These are phyloP conservation scores for Torulaspora quercuum DNA, from an alignment of 805 yeast species.

Conservation along the genomic window DNA sequence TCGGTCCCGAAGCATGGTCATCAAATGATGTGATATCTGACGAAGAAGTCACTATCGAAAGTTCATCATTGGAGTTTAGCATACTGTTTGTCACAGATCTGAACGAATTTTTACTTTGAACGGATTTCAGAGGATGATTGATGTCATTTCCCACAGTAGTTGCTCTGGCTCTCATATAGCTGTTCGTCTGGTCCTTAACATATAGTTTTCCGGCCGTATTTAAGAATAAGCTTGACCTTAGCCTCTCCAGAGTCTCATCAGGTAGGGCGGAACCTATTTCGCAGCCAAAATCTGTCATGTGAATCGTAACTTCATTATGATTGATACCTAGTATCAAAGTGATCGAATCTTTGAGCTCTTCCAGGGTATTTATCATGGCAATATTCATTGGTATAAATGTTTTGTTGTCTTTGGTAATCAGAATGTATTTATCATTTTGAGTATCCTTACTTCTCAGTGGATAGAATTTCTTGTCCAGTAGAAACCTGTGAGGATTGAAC, in stretches of 20 bases:
- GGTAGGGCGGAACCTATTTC: conserved; percentile 55
- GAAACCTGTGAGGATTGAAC: conserved; percentile 15
- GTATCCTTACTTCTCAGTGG: conserved; percentile 30
- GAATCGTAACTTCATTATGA: conserved; percentile 39
- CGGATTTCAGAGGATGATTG: conserved; percentile 18
- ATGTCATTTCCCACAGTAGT: conserved; percentile 19
- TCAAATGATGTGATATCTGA: conserved; percentile 35
- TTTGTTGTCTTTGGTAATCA: conserved; percentile 63
- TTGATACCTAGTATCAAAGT: conserved; percentile 37
- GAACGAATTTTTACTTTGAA: conserved; percentile 30
- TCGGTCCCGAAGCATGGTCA: conserved; percentile 25
- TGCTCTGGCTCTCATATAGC: conserved; percentile 20
- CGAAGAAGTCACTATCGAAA: conserved; percentile 28
- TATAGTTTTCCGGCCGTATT: conserved; percentile 32
- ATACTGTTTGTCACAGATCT: conserved; percentile 29
- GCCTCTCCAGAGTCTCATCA: conserved; percentile 42
- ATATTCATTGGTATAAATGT: conserved; percentile 51
- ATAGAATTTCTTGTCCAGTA: conserved; percentile 38
- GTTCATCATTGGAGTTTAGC: conserved; percentile 29
- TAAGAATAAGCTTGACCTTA: conserved; percentile 38
- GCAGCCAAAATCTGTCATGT: conserved; percentile 66
- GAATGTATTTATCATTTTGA: conserved; percentile 37
- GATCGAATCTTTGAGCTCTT: conserved; percentile 42
- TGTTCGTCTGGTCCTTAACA: conserved; percentile 29
- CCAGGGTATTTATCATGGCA: conserved; percentile 30